phyloP scores from a whole-genome alignment of 257 asterid genomes.

The Gardenia jasminoides region DNA sequence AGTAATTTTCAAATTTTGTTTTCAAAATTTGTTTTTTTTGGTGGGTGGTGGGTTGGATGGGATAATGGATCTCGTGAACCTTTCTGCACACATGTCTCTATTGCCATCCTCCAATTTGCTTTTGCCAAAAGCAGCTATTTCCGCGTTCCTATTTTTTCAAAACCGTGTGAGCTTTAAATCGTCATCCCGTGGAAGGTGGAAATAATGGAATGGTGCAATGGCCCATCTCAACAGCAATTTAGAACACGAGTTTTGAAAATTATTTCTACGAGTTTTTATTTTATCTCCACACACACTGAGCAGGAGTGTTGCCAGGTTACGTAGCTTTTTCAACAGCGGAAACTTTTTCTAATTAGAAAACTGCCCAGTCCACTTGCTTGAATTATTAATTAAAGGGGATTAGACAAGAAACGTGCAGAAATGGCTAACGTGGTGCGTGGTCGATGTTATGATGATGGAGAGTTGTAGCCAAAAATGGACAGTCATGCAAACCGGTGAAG shows the following conservation, averaged over 20 bases:
- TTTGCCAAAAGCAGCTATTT: slow-evolving; percentile 7
- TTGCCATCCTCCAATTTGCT: background rate
- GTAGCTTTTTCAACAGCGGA: no score
- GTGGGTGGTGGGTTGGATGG: background rate
- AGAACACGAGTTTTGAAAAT: no score
- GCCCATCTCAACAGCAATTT: no score
- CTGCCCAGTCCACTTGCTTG: no score
- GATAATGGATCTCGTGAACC: background rate
- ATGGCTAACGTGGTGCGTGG: background rate
- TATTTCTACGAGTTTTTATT: no score
- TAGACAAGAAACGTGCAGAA: no score
- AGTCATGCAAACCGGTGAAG: slow-evolving; percentile 7
- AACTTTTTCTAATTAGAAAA: no score
- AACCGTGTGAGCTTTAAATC: slow-evolving; percentile 27
- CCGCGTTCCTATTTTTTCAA: slow-evolving; percentile 27
- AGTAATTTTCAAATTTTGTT: no score
- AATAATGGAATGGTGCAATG: background rate
- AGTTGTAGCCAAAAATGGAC: background rate
- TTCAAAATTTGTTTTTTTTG: background rate
- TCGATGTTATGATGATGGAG: background rate
- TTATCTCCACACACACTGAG: no score
- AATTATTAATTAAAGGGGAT: no score
- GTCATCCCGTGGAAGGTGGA: background rate
- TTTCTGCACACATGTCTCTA: no score
- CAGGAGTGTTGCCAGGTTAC: no score